Base-by-base conservation (phyloP, 2,329 filamentous ascomycete genomes). In the Drechslera avenae region DNA sequence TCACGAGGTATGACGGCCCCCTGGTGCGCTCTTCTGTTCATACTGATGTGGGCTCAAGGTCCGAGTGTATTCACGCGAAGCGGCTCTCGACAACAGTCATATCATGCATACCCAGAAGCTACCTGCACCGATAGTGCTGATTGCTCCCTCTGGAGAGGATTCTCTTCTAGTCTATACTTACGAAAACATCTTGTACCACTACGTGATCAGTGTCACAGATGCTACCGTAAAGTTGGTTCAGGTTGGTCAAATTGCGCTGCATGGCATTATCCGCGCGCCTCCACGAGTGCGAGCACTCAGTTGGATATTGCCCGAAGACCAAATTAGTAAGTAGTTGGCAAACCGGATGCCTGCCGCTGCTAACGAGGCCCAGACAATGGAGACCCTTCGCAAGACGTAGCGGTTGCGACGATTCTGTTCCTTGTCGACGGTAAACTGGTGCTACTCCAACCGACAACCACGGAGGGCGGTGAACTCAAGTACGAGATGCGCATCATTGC, bases 401-500 rank as follows among this genome's bases (percentile, higher is more conserved):
- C 91, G 10, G 88, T 93, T 46, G 94, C 94, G 6, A 96, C 91
- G 0, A 92, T 99, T 10, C 78, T 99, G 12, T 96, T 99, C 66
- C 81, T 99, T n/a, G 92, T 99, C 2, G 94, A 99, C 68, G 94
- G 93, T 23, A 99, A 99, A 72, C 83, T 99, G 16, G 94, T 97
- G 9, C 78, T 97, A 31, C 81, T 99, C 40, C 91, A 95, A 59
- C 93, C 94, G 1, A 92, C 91, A 0, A 79, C 90, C 4, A 92
- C 89, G 43, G 89, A 90, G 40, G 84, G 88, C 35, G 89, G 90
- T 4, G 88, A 91, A 62, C 81, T 97, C 43, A 97, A 97, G 76
- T 99, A 99, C 68, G 93, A 97, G 68, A 99, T 99, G 94, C 88
- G 92, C 8, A 88, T 97, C 52, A 88, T 99, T 68, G 91, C 92